These are phyloP conservation scores for Teratosphaeria zuluensis DNA, from an alignment of 2,329 filamentous ascomycete species.

Conservation along the genomic window DNA sequence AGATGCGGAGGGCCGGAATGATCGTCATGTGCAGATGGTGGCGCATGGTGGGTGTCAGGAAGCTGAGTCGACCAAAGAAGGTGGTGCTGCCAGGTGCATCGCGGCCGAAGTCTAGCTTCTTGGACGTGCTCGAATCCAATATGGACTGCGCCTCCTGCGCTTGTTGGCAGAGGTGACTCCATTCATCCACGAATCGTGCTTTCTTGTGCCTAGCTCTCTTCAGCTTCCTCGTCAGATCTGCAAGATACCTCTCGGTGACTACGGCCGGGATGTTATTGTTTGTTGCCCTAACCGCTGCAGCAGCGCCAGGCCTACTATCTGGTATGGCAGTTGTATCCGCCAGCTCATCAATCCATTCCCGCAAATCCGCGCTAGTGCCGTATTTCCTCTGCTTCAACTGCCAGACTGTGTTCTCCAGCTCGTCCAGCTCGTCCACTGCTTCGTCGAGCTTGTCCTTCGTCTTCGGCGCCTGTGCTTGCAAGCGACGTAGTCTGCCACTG, in stretches of 20 bases:
- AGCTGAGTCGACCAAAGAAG: conserved; percentile 44
- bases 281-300: conserved; percentile 25
- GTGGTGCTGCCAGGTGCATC: conserved; percentile 38
- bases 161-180: conserved; percentile 66
- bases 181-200: conserved; percentile 73
- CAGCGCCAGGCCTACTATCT: conserved; percentile 42
- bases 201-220: conserved; percentile 74
- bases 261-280: conserved; percentile 52
- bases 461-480: conserved; percentile 71
- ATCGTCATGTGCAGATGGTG: conserved; percentile 68
- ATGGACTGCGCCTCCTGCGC: conserved; percentile 70
- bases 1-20: conserved; percentile 57
- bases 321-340: conserved; percentile 64
- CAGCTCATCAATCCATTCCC: conserved; percentile 94
- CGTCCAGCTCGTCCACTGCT: conserved; percentile 66
- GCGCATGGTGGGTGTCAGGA: conserved; percentile 72
- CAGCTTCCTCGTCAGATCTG: conserved; percentile 75
- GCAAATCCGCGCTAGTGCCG: conserved; percentile 63
- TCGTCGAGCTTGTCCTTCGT: conserved; percentile 83
- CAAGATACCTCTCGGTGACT: conserved; percentile 86
- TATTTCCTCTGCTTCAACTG: conserved; percentile 74
- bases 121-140: conserved; percentile 71
- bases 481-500: conserved; percentile 59
- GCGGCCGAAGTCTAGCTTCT: conserved; percentile 65
- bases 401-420: conserved; percentile 68